Conservation (phyloP, 2,329 filamentous ascomycete species). For the Pyrenochaeta sp. region DNA sequence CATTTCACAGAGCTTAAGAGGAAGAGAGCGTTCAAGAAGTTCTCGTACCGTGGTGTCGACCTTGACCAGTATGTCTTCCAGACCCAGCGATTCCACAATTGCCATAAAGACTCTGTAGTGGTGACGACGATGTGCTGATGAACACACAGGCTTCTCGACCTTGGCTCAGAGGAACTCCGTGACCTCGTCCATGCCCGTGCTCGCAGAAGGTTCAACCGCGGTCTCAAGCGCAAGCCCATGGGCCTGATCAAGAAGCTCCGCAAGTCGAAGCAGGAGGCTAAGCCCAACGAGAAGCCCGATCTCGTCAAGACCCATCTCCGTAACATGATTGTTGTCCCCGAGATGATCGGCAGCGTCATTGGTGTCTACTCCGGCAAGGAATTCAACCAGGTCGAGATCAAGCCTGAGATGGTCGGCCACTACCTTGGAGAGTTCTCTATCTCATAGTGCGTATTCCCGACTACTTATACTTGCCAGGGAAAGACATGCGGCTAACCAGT, state of each 20-base stretch:
- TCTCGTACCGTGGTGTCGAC: constrained; percentile 99
- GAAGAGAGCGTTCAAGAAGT: constrained; percentile 99
- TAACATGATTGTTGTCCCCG: constrained; percentile 99
- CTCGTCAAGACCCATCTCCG: constrained; percentile 99
- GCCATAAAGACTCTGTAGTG: constrained; percentile 1
- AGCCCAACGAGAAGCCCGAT: constrained; percentile 98
- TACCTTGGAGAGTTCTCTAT: constrained; percentile 99
- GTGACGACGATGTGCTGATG: constrained; percentile 26
- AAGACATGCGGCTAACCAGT: constrained; percentile 51
- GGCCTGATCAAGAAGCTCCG: constrained; percentile 99
- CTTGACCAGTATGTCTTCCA: constrained; percentile 87
- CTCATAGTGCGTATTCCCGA: constrained; percentile 82
- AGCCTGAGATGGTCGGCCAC: constrained; percentile 99
- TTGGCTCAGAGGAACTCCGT: constrained; percentile 97
- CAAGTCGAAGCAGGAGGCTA: constrained; percentile 70
- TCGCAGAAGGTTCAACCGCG: constrained; percentile 98
- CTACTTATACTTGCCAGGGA: neutral
- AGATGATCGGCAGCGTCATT: constrained; percentile 99
- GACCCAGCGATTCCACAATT: neutral
- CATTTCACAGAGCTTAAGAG: constrained; percentile 86
- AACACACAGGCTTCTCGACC: constrained; percentile 86
- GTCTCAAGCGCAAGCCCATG: constrained; percentile 99
- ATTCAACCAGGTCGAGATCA: constrained; percentile 99
- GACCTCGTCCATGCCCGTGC: constrained; percentile 99
- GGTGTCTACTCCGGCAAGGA: constrained; percentile 99